These are phyloP conservation scores for Sesbania bispinosa DNA, from an alignment of 306 rosid species.

Conservation along the genomic window DNA sequence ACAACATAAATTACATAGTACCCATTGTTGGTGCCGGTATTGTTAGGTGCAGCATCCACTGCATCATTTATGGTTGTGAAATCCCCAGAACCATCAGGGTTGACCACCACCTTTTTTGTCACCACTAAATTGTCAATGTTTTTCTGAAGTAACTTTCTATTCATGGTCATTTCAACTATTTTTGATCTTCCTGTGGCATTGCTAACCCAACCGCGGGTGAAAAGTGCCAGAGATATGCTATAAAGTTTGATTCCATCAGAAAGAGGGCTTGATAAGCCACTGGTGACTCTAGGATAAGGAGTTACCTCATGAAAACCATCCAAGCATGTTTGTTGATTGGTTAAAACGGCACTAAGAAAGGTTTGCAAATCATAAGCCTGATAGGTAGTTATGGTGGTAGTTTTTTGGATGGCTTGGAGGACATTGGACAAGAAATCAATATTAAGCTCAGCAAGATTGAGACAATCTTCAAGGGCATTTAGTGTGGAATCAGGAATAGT, in stretches of 20 bases:
- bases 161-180: not conserved
- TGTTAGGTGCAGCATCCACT: constrained; percentile 35
- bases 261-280: constrained; percentile 21
- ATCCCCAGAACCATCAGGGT: constrained; percentile 33
- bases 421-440: constrained; percentile 29
- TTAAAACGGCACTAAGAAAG: constrained; percentile 31
- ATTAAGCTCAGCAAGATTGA: constrained; percentile 14
- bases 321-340: constrained; percentile 36
- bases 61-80: constrained; percentile 40
- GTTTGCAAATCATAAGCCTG: constrained; percentile 17
- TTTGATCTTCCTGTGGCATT: not conserved
- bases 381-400: not conserved
- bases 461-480: constrained; percentile 35
- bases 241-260: constrained; percentile 33
- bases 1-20: constrained; percentile 38
- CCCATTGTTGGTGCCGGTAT: constrained; percentile 28
- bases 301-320: constrained; percentile 36
- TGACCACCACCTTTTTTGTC: constrained; percentile 35
- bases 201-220: constrained; percentile 18
- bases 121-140: constrained; percentile 4
- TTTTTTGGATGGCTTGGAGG: constrained; percentile 13
- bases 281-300: constrained; percentile 20
- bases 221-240: constrained; percentile 29
- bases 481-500: constrained; percentile 14
- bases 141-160: constrained; percentile 19